A percentile compares a stretch with the other conserved stretches of the same genome.
Evolutionary conservation across 176 grass and related monocot species (phyloP).

Genomic region (Aegilops bicornis): DNA sequence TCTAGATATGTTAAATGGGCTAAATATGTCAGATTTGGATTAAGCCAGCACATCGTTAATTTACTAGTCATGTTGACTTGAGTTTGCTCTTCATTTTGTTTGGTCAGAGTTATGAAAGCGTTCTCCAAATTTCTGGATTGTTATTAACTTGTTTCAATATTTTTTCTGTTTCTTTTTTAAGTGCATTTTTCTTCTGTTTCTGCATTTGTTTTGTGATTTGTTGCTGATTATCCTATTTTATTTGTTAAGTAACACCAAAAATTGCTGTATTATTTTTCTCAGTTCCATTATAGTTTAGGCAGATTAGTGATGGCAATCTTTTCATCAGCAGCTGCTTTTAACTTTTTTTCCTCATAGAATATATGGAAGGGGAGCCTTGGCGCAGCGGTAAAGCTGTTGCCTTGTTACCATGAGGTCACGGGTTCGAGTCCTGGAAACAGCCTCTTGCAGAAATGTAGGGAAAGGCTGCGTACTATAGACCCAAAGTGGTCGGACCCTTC

Average conservation of each 20-base stretch:
- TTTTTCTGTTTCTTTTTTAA: neutral
- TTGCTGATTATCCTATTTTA: neutral
- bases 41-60: neutral
- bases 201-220: neutral
- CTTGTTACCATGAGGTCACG: too few species aligned
- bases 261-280: neutral
- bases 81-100: neutral
- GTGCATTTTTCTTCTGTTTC: neutral
- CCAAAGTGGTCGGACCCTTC: too few species aligned
- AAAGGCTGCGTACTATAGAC: too few species aligned
- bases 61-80: neutral
- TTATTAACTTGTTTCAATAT: neutral
- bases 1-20: neutral
- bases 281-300: neutral
- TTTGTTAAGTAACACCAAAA: neutral
- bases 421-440: too few species aligned
- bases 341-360: neutral
- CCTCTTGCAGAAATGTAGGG: too few species aligned
- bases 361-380: neutral
- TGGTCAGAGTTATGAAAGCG: neutral
- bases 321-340: neutral
- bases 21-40: neutral
- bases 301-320: neutral
- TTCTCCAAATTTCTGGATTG: slow-evolving; percentile 8
- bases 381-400: too few species aligned